A percentile compares a stretch with the other conserved stretches of the same genome.
phyloP scores from a whole-genome alignment of 345 rosid genomes.

The Limnanthes douglasii region DNA sequence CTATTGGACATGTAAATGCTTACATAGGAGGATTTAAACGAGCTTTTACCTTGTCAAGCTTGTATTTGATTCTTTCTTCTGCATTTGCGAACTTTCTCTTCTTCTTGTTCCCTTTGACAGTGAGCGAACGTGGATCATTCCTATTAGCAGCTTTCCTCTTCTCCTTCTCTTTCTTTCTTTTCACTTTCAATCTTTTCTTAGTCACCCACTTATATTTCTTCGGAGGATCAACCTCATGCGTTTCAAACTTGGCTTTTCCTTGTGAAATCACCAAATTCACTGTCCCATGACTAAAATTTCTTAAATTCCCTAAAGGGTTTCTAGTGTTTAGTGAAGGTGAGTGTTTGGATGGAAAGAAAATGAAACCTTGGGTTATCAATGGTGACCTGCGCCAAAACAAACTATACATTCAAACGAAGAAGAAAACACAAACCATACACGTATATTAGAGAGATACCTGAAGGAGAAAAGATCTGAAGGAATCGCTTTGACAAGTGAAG shows the following conservation, averaged over 20 bases:
- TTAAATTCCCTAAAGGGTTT: constrained; percentile 17
- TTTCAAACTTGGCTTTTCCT: constrained; percentile 90
- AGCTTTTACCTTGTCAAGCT: constrained; percentile 93
- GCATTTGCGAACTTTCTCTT: constrained; percentile 50
- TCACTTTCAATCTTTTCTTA: constrained; percentile 62
- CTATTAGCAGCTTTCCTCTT: constrained; percentile 72
- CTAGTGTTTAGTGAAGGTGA: constrained; percentile 4
- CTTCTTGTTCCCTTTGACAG: constrained; percentile 46
- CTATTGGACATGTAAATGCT: too few species aligned
- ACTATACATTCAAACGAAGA: neutral
- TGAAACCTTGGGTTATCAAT: neutral
- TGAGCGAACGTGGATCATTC: constrained; percentile 65
- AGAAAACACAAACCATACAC: neutral
- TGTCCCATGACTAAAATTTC: constrained; percentile 44
- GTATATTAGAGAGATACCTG: constrained; percentile 15
- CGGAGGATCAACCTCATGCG: constrained; percentile 56
- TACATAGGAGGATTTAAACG: too few species aligned
- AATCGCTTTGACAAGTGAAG: constrained; percentile 13
- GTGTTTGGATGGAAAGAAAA: constrained; percentile 1
- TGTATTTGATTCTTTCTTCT: constrained; percentile 60
- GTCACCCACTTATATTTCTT: constrained; percentile 72
- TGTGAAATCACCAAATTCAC: constrained; percentile 68
- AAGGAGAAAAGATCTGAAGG: constrained; percentile 8
- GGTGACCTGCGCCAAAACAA: neutral
- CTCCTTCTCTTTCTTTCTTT: constrained; percentile 63